These are phyloP conservation scores for Diaporthe sp. DNA, from an alignment of 2,329 filamentous ascomycete species.

Conservation along the genomic window DNA sequence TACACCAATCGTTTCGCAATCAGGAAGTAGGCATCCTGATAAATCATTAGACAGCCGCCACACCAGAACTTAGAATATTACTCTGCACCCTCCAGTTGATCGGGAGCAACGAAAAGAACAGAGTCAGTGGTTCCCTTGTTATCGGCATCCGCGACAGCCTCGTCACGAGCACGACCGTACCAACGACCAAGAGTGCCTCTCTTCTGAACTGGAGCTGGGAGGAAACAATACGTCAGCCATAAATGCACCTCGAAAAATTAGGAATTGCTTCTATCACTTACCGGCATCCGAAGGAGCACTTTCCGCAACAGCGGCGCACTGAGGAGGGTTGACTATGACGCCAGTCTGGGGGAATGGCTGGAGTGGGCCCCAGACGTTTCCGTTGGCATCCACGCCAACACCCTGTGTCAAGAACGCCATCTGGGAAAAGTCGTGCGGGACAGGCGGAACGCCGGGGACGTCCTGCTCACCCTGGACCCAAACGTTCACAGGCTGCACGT, in stretches of 20 bases:
- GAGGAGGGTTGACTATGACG: constrained; percentile 39
- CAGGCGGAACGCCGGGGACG: constrained; percentile 47
- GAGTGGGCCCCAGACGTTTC: constrained; percentile 49
- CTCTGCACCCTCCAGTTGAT: not conserved
- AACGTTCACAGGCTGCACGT: constrained; percentile 48
- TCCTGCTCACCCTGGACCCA: constrained; percentile 51
- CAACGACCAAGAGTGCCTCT: constrained; percentile 28
- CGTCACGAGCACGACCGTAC: constrained; percentile 32
- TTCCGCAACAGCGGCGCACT: constrained; percentile 30
- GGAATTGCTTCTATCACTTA: not conserved
- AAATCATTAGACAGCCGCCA: accelerated
- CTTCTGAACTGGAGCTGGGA: not conserved
- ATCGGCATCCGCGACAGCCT: constrained; percentile 34
- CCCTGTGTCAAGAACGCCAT: constrained; percentile 49
- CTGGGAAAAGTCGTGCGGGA: constrained; percentile 48
- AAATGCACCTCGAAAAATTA: not conserved
- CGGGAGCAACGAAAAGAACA: constrained; percentile 8
- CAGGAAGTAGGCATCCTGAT: not conserved
- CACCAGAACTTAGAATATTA: not conserved
- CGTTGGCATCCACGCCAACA: constrained; percentile 46
- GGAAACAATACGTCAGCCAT: not conserved
- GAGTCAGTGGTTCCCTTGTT: constrained; percentile 35
- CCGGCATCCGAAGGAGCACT: not conserved
- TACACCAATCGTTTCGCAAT: not conserved
- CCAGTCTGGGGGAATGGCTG: constrained; percentile 51